A percentile compares a stretch with the other conserved stretches of the same genome.
phyloP scores from a whole-genome alignment of 495 filamentous ascomycete species.

The Aspergillus nanangensis region DNA sequence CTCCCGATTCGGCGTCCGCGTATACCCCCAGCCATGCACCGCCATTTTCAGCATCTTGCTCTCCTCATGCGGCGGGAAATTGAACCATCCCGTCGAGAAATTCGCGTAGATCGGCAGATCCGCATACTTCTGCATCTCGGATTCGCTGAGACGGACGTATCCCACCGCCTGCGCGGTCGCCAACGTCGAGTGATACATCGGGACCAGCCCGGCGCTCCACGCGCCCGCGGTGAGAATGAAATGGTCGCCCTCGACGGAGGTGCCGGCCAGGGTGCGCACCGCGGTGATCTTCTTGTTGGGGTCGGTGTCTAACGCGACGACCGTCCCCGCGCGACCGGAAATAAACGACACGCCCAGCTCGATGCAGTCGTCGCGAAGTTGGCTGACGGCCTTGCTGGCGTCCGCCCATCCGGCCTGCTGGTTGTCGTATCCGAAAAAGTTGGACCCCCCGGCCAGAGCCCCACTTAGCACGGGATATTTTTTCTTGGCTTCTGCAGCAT shows the following conservation, averaged over 20 bases:
- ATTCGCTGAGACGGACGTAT: slow-evolving; percentile 15
- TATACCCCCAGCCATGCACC: slow-evolving; percentile 18
- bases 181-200: slow-evolving; percentile 59
- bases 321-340: slow-evolving; percentile 13
- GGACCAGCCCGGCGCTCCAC: slow-evolving; percentile 66
- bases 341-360: slow-evolving; percentile 20
- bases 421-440: slow-evolving; percentile 77
- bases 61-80: slow-evolving; percentile 56
- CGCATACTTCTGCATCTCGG: slow-evolving; percentile 12
- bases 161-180: slow-evolving; percentile 44
- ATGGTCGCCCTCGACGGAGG: slow-evolving; percentile 40
- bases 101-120: slow-evolving; percentile 49
- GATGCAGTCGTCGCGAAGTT: slow-evolving; percentile 33
- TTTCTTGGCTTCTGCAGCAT: not conserved
- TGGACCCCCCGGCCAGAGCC: no score
- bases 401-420: slow-evolving; percentile 66
- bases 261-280: slow-evolving; percentile 9
- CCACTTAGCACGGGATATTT: slow-evolving; percentile 5
- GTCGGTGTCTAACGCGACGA: slow-evolving; percentile 6
- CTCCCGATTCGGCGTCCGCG: not conserved
- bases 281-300: not conserved
- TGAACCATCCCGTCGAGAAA: slow-evolving; percentile 65
- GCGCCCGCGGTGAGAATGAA: slow-evolving; percentile 75
- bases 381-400: slow-evolving; percentile 58
- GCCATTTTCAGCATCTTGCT: slow-evolving; percentile 67